Conservation (phyloP, 371 early-diverging fungal genomes). For the Mucor circinelloides region DNA sequence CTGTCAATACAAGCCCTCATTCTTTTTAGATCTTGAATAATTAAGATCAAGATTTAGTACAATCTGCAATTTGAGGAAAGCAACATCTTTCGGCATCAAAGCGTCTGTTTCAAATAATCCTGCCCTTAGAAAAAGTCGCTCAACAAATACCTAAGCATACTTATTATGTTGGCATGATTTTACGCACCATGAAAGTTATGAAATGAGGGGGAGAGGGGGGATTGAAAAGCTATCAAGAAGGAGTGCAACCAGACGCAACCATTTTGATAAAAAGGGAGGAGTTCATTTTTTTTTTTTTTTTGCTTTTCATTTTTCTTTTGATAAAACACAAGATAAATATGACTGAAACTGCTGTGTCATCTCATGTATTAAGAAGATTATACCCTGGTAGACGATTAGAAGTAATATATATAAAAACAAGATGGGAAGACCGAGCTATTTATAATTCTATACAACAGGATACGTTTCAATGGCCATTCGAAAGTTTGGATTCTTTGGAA, state of each 20-base stretch:
- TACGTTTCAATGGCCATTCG: conserved; percentile 60
- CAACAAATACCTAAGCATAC: too few relatives aligned
- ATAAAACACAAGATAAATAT: neutral
- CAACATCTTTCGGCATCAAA: too few relatives aligned
- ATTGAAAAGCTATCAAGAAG: neutral
- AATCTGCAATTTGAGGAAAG: too few relatives aligned
- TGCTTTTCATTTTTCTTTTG: neutral
- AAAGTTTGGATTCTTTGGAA: conserved; percentile 63
- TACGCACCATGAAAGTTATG: neutral
- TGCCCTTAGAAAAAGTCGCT: too few relatives aligned
- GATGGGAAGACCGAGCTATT: neutral
- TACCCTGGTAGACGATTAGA: conserved; percentile 46
- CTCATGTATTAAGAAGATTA: conserved; percentile 25
- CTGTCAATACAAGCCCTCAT: too few relatives aligned
- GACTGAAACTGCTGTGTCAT: neutral
- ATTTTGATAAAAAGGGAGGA: neutral
- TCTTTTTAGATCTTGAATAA: too few relatives aligned
- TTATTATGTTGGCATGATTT: too few relatives aligned
- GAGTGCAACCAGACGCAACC: too few relatives aligned
- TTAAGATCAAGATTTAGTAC: too few relatives aligned
- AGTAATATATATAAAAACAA: conserved; percentile 25
- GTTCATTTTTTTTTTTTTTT: neutral
- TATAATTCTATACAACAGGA: conserved; percentile 34
- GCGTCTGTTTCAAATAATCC: too few relatives aligned
- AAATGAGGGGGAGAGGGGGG: neutral